Conservation (phyloP, 805 yeast species). For the Ogataea pini region DNA sequence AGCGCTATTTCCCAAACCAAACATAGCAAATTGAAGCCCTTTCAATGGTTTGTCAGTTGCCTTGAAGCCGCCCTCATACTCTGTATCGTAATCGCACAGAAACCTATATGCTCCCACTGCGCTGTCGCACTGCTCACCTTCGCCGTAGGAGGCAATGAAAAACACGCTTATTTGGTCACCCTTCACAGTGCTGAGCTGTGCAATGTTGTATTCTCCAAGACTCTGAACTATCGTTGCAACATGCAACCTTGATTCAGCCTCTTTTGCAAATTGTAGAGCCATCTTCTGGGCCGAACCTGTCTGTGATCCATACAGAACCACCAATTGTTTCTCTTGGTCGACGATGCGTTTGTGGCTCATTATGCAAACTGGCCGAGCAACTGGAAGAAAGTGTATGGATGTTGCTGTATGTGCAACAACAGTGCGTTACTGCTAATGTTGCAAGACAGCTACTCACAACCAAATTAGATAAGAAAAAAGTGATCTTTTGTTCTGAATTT, state of each 20-base stretch:
- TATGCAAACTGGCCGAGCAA: slow-evolving; percentile 23
- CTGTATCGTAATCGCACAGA: slow-evolving; percentile 32
- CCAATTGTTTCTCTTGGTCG: not conserved
- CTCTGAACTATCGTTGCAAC: slow-evolving; percentile 68
- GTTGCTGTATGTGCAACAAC: too few relatives aligned
- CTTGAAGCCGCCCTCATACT: not conserved
- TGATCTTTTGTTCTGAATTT: not conserved
- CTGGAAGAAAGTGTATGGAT: not conserved
- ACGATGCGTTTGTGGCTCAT: slow-evolving; percentile 44
- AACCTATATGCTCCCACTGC: slow-evolving; percentile 67
- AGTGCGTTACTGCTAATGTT: too few relatives aligned
- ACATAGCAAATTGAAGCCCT: slow-evolving; percentile 62
- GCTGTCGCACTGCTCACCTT: slow-evolving; percentile 95
- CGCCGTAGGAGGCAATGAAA: slow-evolving; percentile 90
- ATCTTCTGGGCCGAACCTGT: slow-evolving; percentile 15
- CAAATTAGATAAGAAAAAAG: not conserved
- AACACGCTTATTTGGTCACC: slow-evolving; percentile 46
- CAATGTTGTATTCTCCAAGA: slow-evolving; percentile 74
- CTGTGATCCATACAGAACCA: slow-evolving; percentile 40
- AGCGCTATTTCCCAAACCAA: slow-evolving; percentile 91
- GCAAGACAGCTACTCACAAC: too few relatives aligned
- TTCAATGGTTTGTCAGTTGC: slow-evolving; percentile 40
- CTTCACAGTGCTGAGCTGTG: slow-evolving; percentile 60
- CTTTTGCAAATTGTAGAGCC: slow-evolving; percentile 69
- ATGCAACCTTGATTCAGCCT: slow-evolving; percentile 69